These are phyloP conservation scores for Paraphysoderma sedebokerense DNA, from an alignment of 371 early-diverging fungal genomes.

Conservation along the genomic window DNA sequence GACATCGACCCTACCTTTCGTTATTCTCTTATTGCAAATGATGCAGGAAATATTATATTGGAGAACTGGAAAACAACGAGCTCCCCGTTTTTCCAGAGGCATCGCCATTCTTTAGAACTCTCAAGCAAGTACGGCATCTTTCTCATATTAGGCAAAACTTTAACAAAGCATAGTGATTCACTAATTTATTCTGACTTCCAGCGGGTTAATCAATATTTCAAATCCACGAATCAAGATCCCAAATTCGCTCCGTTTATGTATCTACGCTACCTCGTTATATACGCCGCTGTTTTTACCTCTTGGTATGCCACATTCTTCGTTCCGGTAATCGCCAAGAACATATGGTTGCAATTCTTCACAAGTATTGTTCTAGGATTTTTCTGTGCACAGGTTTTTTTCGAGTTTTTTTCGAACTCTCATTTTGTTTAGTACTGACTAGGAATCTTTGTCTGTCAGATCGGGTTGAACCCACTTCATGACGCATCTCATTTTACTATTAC, in stretches of 20 bases:
- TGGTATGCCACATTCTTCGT: constrained; percentile 23
- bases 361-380: constrained; percentile 26
- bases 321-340: constrained; percentile 13
- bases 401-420: not conserved
- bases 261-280: constrained; percentile 23
- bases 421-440: not conserved
- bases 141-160: no score
- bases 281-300: constrained; percentile 12
- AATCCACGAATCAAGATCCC: constrained; percentile 3
- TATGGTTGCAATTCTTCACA: constrained; percentile 16
- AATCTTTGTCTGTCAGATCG: constrained; percentile 17
- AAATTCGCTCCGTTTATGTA: constrained; percentile 11
- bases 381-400: constrained; percentile 21
- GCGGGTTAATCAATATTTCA: constrained; percentile 8
- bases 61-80: constrained; percentile 19
- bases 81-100: constrained; percentile 31
- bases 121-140: constrained; percentile 16
- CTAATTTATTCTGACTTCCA: no score
- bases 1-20: no score
- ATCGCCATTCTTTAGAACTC: constrained; percentile 16
- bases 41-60: constrained; percentile 22
- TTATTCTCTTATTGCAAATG: not conserved
- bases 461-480: constrained; percentile 35
- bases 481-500: constrained; percentile 33
- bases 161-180: no score